Evolutionary conservation across 169 alveolate species (phyloP).

Genomic region (Pseudocohnilembus persalinus): DNA sequence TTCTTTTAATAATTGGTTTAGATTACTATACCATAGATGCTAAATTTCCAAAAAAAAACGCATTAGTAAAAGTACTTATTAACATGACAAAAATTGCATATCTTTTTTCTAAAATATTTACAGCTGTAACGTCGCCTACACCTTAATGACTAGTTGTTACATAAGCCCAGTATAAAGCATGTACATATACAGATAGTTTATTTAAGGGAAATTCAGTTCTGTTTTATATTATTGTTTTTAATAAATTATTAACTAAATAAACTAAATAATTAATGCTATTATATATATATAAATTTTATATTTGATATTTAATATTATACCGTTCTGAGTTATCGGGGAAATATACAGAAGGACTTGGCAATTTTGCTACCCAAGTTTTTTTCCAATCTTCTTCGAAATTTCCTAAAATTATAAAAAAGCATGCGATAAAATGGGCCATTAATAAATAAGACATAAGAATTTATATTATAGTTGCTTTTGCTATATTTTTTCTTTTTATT

Average conservation of each 20-base stretch:
- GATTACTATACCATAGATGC: background rate
- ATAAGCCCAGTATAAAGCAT: slow-evolving; percentile 13
- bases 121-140: slow-evolving; percentile 21
- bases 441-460: slow-evolving; percentile 3
- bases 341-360: background rate
- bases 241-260: too few species aligned
- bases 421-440: slow-evolving; percentile 1
- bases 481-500: background rate
- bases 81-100: slow-evolving; percentile 2
- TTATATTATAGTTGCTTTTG: background rate
- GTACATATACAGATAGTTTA: background rate
- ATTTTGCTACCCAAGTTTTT: background rate
- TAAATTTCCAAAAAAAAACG: slow-evolving; percentile 7
- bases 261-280: too few species aligned
- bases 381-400: background rate
- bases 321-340: slow-evolving; percentile 10
- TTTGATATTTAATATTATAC: too few species aligned
- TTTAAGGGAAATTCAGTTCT: background rate
- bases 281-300: too few species aligned
- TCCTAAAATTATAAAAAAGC: slow-evolving; percentile 1
- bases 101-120: slow-evolving; percentile 10
- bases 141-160: slow-evolving; percentile 10
- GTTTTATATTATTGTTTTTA: slow-evolving; percentile 1
- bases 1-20: background rate
- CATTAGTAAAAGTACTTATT: background rate